phyloP scores from a whole-genome alignment of 2,329 filamentous ascomycete genomes.

The Cryphonectria naterciae region DNA sequence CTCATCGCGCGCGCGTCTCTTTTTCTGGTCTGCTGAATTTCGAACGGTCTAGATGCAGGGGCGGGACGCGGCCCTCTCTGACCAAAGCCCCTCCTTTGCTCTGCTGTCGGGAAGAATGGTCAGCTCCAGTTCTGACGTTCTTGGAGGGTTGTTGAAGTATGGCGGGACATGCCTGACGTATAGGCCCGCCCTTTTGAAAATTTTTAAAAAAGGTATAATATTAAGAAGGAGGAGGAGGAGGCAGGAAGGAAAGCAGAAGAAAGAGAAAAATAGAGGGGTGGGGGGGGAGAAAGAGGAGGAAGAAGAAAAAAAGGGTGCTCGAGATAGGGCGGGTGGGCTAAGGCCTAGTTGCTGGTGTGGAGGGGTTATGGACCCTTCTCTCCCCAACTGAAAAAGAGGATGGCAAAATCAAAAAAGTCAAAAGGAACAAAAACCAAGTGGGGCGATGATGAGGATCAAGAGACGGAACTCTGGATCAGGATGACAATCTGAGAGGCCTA shows the following conservation, averaged over 20 bases:
- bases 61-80: neutral
- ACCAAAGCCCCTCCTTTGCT: neutral
- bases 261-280: neutral
- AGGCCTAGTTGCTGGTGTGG: neutral
- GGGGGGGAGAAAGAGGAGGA: neutral
- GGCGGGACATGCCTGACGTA: slow-evolving; percentile 11
- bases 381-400: neutral
- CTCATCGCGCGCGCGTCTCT: slow-evolving; percentile 13
- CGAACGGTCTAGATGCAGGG: slow-evolving; percentile 11
- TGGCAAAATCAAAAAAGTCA: neutral
- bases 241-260: neutral
- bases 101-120: neutral
- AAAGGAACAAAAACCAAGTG: neutral
- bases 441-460: neutral
- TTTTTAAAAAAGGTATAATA: neutral
- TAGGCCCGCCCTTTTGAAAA: neutral
- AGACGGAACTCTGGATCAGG: slow-evolving; percentile 3
- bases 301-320: neutral
- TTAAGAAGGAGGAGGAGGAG: neutral
- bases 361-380: neutral
- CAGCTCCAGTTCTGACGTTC: slow-evolving; percentile 1
- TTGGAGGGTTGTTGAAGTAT: neutral
- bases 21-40: neutral
- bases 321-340: neutral
- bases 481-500: neutral